Evolutionary conservation across 345 rosid genomes (phyloP).

Genomic region (Alliaria petiolata): DNA sequence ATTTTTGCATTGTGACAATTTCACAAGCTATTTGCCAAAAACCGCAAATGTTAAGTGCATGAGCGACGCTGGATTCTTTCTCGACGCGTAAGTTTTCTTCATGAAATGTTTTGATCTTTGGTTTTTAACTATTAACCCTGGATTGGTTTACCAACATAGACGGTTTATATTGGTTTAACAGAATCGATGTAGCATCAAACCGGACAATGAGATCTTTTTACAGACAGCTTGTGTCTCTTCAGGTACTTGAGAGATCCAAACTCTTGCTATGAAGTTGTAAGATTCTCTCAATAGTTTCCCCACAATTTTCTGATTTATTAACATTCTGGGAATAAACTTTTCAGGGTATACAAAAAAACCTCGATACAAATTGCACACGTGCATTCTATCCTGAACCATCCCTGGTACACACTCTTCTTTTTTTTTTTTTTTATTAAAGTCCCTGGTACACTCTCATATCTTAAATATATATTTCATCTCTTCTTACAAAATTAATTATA

Average conservation of each 20-base stretch:
- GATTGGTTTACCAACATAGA: neutral
- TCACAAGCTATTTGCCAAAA: conserved; percentile 53
- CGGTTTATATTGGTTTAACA: conserved; percentile 31
- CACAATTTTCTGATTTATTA: neutral
- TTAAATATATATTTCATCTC: neutral
- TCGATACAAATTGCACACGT: conserved; percentile 56
- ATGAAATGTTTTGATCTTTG: neutral
- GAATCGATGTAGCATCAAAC: conserved; percentile 63
- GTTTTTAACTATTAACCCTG: neutral
- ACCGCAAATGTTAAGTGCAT: conserved; percentile 77
- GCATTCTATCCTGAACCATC: conserved; percentile 40
- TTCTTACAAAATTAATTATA: neutral
- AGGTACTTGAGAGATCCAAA: conserved; percentile 38
- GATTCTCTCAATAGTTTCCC: neutral
- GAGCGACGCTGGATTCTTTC: conserved; percentile 95
- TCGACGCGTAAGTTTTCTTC: conserved; percentile 60
- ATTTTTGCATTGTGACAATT: conserved; percentile 73
- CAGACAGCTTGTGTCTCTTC: conserved; percentile 51
- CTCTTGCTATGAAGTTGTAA: neutral
- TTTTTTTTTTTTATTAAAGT: too few relatives aligned
- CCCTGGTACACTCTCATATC: conserved; percentile 48
- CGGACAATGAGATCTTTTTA: conserved; percentile 65
- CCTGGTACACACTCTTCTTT: conserved; percentile 58
- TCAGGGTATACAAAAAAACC: conserved; percentile 66
- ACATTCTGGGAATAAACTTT: neutral